Base-by-base conservation (phyloP, 2,329 filamentous ascomycete genomes). In the Gaeumannomyces sp. region DNA sequence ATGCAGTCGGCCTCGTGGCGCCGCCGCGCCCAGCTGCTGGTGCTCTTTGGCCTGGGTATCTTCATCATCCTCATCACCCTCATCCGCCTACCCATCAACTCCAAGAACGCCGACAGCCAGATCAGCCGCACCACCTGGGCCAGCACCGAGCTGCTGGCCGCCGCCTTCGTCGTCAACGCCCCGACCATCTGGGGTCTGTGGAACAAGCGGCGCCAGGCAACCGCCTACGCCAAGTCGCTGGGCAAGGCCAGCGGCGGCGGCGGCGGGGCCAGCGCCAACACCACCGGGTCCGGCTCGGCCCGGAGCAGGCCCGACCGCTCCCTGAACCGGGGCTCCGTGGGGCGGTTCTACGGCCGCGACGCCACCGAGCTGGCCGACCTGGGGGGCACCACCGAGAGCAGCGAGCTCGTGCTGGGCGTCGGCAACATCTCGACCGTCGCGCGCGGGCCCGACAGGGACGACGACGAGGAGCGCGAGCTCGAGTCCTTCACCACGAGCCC, bases 1-100 rank as follows among this genome's bases (percentile, higher is more conserved):
- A 19, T 35, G 29, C n/a, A 25, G 29, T 19, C 45, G 56, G 28
- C 29, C 6, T 16, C 62, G 7, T 63, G 56, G 62, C 62, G 57
- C 38, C 73, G 72, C 1, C 72, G 67, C 56, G 65, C 67, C 4
- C 75, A 76, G 59, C 70, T 77, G 11, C 67, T 77, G 0, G 72
- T 70, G 2, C 73, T 78, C 50, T 77, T 77, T 63, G 73, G 72
- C 61, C 68, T 77, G 5, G 75, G 76, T 7, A 75, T 77, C 65
- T 77, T 77, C 72, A 77, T 83, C 59, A 81, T 79, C 6, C 67
- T 80, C 60, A 80, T 83, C 65, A 81, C 83, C 68, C 77, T 81
- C 65, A 76, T 84, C 66, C 81, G 81, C 19, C 80, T 83, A 65
- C 76, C 62, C 16, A 56, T 63, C 62, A 63, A 59, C 53, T 14